Percentiles rank a stretch among this genome's conserved stretches.
Evolutionary conservation across 176 grass and related monocot species (phyloP).

Genomic region (Oropetium thomaeum): DNA sequence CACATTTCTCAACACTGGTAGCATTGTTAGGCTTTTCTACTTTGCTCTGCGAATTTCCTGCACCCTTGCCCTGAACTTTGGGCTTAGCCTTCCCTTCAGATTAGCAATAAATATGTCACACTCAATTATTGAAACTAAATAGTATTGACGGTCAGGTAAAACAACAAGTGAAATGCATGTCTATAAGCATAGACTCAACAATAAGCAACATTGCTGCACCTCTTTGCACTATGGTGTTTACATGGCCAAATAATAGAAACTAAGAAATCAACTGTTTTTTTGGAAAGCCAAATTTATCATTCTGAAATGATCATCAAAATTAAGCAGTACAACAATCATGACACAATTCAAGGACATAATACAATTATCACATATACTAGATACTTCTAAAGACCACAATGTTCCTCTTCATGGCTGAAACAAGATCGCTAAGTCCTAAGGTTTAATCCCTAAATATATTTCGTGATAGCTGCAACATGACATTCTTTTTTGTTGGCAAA

Average conservation of each 20-base stretch:
- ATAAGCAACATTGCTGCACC: not conserved
- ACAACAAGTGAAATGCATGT: conserved; percentile 21
- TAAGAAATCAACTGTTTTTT: not conserved
- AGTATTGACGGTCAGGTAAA: conserved; percentile 20
- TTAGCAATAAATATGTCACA: conserved; percentile 30
- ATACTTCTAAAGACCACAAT: conserved; percentile 2
- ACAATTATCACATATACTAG: not conserved
- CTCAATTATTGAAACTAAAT: conserved; percentile 4
- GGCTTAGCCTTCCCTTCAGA: conserved; percentile 48
- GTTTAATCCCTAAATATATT: not conserved
- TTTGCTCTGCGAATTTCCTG: conserved; percentile 42
- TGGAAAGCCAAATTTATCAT: not conserved
- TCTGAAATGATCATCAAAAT: not conserved
- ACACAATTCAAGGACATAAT: not conserved
- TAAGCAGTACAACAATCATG: not conserved
- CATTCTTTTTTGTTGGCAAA: not conserved
- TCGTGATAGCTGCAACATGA: not conserved
- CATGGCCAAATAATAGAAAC: conserved; percentile 5
- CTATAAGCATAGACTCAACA: not conserved
- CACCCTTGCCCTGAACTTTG: conserved; percentile 42
- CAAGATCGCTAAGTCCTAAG: not conserved
- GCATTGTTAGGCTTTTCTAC: conserved; percentile 31
- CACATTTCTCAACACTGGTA: conserved; percentile 58
- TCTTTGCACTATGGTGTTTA: not conserved
- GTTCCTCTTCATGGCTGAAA: conserved; percentile 4